phyloP scores from a whole-genome alignment of 495 filamentous ascomycete genomes.

The Penicillium antarcticum region DNA sequence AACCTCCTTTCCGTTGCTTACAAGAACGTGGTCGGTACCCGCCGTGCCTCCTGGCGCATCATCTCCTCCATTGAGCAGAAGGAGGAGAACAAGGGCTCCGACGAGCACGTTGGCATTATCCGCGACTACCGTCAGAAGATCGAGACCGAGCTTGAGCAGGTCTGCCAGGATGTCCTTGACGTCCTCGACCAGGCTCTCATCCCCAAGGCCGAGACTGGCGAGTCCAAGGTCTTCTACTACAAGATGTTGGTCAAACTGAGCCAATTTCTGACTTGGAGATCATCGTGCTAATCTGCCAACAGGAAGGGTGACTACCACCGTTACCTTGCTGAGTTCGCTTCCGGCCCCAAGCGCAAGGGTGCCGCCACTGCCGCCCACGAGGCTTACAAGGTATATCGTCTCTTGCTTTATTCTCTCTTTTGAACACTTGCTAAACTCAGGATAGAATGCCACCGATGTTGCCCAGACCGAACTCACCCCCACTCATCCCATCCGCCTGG shows the following conservation, averaged over 20 bases:
- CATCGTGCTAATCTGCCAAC: slow-evolving; percentile 14
- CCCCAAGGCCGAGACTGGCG: slow-evolving; percentile 94
- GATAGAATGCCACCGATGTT: slow-evolving; percentile 93
- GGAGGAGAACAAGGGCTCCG: slow-evolving; percentile 98
- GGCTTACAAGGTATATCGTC: slow-evolving; percentile 83
- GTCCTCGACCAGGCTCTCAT: slow-evolving; percentile 95
- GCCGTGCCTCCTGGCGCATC: slow-evolving; percentile 98
- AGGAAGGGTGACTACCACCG: slow-evolving; percentile 99
- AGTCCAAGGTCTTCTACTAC: slow-evolving; percentile 99
- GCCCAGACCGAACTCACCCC: slow-evolving; percentile 96
- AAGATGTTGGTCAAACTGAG: slow-evolving; percentile 76
- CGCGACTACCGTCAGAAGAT: slow-evolving; percentile 99
- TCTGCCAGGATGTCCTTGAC: slow-evolving; percentile 97
- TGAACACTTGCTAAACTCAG: slow-evolving; percentile 9
- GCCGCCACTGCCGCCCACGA: slow-evolving; percentile 96
- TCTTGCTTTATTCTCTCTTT: slow-evolving; percentile 1
- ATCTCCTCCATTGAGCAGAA: slow-evolving; percentile 99
- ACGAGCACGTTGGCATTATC: slow-evolving; percentile 94
- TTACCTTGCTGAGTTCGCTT: slow-evolving; percentile 98
- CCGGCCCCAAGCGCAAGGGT: slow-evolving; percentile 97
- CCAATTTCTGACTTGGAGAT: not conserved
- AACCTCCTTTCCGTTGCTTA: slow-evolving; percentile 98
- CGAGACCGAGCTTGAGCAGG: slow-evolving; percentile 94
- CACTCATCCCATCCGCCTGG: slow-evolving; percentile 97
- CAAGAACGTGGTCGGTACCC: slow-evolving; percentile 99